Base-by-base conservation (phyloP, 116 monocot species). In the Trichopus zeylanicus region DNA sequence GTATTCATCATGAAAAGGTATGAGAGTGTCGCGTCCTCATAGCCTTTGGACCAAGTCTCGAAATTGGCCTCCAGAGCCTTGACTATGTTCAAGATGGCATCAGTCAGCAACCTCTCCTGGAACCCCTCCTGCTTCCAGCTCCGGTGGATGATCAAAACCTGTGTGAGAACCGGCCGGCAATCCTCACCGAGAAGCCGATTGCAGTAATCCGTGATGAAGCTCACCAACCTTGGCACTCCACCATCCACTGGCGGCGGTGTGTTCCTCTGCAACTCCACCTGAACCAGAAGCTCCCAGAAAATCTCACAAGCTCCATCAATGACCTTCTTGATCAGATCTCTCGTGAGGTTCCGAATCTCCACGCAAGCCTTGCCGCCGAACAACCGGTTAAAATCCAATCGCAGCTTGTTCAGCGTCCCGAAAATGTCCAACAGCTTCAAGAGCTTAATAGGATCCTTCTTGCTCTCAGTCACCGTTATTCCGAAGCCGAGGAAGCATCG, bases 401-500 rank as follows among this genome's bases (percentile, higher is more conserved):
- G 54, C 39, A 85, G 52, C 67, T 70, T 77, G 55, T 77, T 80
- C 65, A 85, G 49, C 7, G 74, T 65, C 20, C 59, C 51, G 53
- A 85, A 85, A 29, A 85, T 74, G 31, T 81, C 81, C 4, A 81
- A 70, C 7, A 80, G 60, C 57, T 77, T 70, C 46, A 81, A 56
- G 9, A 85, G 70, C 67, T 85, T 85, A 53, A 95, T 86, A 5
- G 95, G 90, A 48, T 95, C 90, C 74, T 95, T 95, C 86, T 78
- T 87, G 68, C 81, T 75, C 53, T 90, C 90, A 7, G 86, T 53
- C 2, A 95, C 84, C 0, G 78, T 73, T 51, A 52, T 70, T 37
- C 86, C 90, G 22, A 95, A 95, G 65, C 60, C 61, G 29, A 95
- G 80, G 64, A 95, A 90, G 2, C 75, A 71, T 1, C 83, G 67